These are phyloP conservation scores for Tylopilus sp. DNA, from an alignment of 768 basidiomycete genomes.

Conservation along the genomic window DNA sequence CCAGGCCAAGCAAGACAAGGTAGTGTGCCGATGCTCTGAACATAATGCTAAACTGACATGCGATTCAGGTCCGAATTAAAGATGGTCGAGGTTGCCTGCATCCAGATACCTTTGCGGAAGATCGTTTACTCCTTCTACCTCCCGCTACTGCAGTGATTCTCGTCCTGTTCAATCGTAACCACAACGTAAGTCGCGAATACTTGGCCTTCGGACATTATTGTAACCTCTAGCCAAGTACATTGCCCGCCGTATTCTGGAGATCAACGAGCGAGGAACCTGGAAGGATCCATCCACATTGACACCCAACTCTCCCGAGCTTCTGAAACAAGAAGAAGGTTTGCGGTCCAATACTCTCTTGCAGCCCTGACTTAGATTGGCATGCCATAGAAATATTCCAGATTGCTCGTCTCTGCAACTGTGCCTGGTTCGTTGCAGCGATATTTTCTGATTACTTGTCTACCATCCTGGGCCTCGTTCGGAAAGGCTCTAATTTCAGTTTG, in stretches of 20 bases:
- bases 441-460: constrained; percentile 81
- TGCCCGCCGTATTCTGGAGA: constrained; percentile 68
- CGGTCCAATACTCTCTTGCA: not conserved
- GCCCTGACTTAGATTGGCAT: constrained; percentile 11
- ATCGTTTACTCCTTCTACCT: constrained; percentile 74
- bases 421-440: constrained; percentile 76
- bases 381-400: constrained; percentile 75
- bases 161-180: constrained; percentile 87
- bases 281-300: constrained; percentile 49
- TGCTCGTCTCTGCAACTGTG: constrained; percentile 72
- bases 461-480: constrained; percentile 74
- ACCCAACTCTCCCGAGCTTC: constrained; percentile 31
- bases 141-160: constrained; percentile 72
- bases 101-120: constrained; percentile 77
- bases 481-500: constrained; percentile 75
- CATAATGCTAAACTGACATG: not conserved
- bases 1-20: constrained; percentile 53
- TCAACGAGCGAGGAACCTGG: constrained; percentile 74
- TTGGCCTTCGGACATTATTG: not conserved
- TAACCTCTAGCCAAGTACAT: constrained; percentile 56
- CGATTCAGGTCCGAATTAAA: constrained; percentile 32
- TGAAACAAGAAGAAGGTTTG: constrained; percentile 54
- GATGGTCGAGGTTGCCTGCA: constrained; percentile 65
- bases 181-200: constrained; percentile 57
- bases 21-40: constrained; percentile 31